Evolutionary conservation across 1,139 yeast genomes (phyloP).

Genomic region (Blastobotrys raffinosifermentans): DNA sequence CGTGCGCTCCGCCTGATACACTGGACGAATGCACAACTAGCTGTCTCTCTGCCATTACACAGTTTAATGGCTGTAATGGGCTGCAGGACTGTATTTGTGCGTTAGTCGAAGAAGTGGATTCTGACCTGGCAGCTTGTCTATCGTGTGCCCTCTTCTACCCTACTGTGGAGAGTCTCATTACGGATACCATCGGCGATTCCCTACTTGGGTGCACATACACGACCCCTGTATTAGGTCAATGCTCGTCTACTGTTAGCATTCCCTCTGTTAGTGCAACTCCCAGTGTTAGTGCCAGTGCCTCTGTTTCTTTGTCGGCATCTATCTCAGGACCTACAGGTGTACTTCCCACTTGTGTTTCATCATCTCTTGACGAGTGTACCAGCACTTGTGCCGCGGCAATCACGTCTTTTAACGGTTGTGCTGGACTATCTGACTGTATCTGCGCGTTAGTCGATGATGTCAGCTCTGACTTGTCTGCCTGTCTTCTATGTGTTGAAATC

Average conservation of each 20-base stretch:
- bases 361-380: slow-evolving; percentile 10
- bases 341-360: no score
- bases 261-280: slow-evolving; percentile 16
- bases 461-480: slow-evolving; percentile 10
- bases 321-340: background rate
- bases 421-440: slow-evolving; percentile 12
- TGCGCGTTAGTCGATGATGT: slow-evolving; percentile 13
- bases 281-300: background rate
- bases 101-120: slow-evolving; percentile 10
- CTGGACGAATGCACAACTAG: slow-evolving; percentile 9
- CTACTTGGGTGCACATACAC: slow-evolving; percentile 13
- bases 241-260: slow-evolving; percentile 16
- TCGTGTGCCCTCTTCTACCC: slow-evolving; percentile 12
- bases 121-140: slow-evolving; percentile 12
- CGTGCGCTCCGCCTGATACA: no score
- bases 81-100: slow-evolving; percentile 13
- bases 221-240: slow-evolving; percentile 11
- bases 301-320: background rate
- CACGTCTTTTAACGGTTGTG: slow-evolving; percentile 9
- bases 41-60: slow-evolving; percentile 9
- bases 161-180: slow-evolving; percentile 8
- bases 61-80: slow-evolving; percentile 11
- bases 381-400: slow-evolving; percentile 11
- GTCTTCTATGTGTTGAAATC: slow-evolving; percentile 12
- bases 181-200: slow-evolving; percentile 9